phyloP scores from a whole-genome alignment of 164 flowering plant genomes.

The Nymphaea thermarum region DNA sequence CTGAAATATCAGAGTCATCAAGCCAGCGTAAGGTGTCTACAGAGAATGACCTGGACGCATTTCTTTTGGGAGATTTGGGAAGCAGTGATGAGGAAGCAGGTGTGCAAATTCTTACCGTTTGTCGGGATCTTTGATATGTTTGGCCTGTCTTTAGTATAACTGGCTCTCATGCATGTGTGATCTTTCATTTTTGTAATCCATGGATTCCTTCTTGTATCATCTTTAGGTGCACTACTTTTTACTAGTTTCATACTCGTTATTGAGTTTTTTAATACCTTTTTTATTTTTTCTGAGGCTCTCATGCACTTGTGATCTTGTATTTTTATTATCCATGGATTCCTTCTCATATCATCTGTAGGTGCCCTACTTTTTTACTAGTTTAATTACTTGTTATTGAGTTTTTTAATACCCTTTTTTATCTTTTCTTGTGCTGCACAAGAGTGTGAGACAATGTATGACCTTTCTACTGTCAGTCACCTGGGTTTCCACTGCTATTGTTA shows the following conservation, averaged over 20 bases:
- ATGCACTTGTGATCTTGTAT: too few relatives aligned
- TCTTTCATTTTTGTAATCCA: neutral
- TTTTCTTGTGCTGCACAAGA: neutral
- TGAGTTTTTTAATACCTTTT: too few relatives aligned
- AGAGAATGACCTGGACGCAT: conserved; percentile 88
- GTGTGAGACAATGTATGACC: neutral
- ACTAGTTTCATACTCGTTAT: neutral
- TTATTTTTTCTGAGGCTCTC: too few relatives aligned
- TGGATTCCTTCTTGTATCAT: neutral
- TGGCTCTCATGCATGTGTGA: too few relatives aligned
- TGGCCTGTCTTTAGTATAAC: too few relatives aligned
- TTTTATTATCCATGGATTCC: neutral
- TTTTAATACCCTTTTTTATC: neutral
- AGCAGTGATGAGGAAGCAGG: conserved; percentile 89
- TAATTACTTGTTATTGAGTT: neutral
- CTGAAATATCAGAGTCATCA: conserved; percentile 19
- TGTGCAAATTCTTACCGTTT: conserved; percentile 6
- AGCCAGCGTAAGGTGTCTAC: conserved; percentile 26
- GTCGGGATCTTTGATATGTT: too few relatives aligned
- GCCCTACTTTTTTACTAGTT: neutral
- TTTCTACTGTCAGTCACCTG: neutral
- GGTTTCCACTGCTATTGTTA: neutral
- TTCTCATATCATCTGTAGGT: neutral
- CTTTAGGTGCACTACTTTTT: neutral
- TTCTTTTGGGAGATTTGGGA: conserved; percentile 88